Evolutionary conservation across 2,329 filamentous ascomycete species (phyloP).

Genomic region (Alternaria consortialis): DNA sequence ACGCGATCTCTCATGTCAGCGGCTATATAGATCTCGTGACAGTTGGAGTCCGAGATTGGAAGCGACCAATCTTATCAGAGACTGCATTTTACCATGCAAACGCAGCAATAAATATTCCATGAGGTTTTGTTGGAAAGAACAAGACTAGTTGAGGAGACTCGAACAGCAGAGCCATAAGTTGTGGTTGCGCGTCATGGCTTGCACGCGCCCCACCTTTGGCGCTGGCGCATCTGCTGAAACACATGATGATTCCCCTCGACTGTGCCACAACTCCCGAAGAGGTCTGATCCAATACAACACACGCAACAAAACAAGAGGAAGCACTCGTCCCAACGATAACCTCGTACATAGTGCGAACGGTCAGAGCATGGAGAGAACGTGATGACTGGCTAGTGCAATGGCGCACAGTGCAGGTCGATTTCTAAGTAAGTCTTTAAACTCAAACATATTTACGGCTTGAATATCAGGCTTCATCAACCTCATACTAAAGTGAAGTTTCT

Average conservation of each 20-base stretch:
- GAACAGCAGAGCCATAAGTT: neutral
- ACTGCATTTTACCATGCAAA: neutral
- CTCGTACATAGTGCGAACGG: no score
- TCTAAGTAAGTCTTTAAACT: no score
- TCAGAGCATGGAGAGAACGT: no score
- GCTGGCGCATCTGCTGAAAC: neutral
- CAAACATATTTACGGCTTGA: no score
- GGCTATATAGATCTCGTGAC: neutral
- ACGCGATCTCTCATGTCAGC: neutral
- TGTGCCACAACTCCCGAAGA: neutral
- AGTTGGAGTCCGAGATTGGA: no score
- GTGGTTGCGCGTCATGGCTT: neutral
- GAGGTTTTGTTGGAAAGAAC: neutral
- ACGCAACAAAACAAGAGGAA: no score
- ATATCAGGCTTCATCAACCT: no score
- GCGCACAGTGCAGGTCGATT: no score
- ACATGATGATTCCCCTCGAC: neutral
- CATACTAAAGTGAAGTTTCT: no score
- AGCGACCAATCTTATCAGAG: neutral
- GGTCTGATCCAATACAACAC: no score
- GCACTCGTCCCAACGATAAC: no score
- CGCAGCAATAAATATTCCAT: neutral
- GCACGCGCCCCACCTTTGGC: neutral
- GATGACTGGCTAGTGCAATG: no score
- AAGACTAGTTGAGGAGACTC: neutral